Evolutionary conservation across 2,329 filamentous ascomycete genomes (phyloP).

Genomic region (Colletotrichum scovillei): DNA sequence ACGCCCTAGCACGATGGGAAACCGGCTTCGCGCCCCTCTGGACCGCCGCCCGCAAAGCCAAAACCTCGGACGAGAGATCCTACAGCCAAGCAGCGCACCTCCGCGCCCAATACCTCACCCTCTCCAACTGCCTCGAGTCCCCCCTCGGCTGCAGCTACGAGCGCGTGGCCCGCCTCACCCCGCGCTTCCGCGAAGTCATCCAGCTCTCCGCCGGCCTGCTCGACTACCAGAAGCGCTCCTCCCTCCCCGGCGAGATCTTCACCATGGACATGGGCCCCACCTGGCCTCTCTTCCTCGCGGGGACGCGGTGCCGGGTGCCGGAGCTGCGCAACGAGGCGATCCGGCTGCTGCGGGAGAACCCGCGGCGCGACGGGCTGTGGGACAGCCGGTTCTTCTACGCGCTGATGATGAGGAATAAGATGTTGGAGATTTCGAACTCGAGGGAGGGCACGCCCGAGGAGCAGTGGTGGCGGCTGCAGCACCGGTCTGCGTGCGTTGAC

Average conservation of each 20-base stretch:
- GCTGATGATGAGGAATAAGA: constrained; percentile 33
- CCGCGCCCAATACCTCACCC: constrained; percentile 41
- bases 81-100: constrained; percentile 40
- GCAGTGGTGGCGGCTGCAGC: constrained; percentile 38
- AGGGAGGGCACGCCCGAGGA: constrained; percentile 36
- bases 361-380: constrained; percentile 44
- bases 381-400: constrained; percentile 39
- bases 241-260: constrained; percentile 36
- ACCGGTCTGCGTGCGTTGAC: constrained; percentile 24
- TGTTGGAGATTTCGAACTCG: constrained; percentile 38
- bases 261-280: constrained; percentile 44
- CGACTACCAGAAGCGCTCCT: constrained; percentile 29
- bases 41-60: constrained; percentile 20
- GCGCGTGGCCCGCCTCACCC: constrained; percentile 39
- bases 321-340: constrained; percentile 41
- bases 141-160: constrained; percentile 39
- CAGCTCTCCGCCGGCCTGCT: constrained; percentile 39
- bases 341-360: constrained; percentile 39
- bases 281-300: constrained; percentile 41
- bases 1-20: constrained; percentile 19
- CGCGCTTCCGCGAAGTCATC: constrained; percentile 42
- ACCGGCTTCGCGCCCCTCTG: constrained; percentile 40
- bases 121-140: constrained; percentile 38
- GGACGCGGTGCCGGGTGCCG: constrained; percentile 40
- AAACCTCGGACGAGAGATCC: constrained; percentile 36